Evolutionary conservation across 2,329 filamentous ascomycete genomes (phyloP), one percentile per base, ranked within the genome.

Genomic region (Stachybotrys echinatus): DNA sequence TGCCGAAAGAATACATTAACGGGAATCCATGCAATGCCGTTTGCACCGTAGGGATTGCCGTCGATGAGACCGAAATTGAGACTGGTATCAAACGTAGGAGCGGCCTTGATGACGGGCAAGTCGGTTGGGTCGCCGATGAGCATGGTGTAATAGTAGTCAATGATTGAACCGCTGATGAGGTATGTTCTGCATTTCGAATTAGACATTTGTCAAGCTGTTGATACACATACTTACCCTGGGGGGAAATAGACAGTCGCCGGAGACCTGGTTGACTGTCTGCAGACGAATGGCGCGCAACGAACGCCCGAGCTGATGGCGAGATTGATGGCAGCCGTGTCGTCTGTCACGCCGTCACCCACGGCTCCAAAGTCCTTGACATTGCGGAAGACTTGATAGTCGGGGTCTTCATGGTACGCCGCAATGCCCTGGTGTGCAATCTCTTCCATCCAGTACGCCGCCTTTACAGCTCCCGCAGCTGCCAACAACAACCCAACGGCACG

Each of bases 81-180:
- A 8, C 57, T 58, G 12, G 58, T 12, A 39, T 39, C 37, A 57
- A 56, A 85, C 85, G 38, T 63, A 66, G 1, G 52, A 1, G 74
- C 67, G 3, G 80, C 80, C 57, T 78, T 77, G 48, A 85, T 72
- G 4, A 75, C 73, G 6, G 87, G 72, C 50, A 78, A 73, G 54
- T 76, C 65, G 20, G 72, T 75, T 8, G 85, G 81, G 65, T 92
- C 85, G 40, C 88, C 88, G 23, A 91, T 77, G 53, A 94, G 76
- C 65, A 89, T 85, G 2, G 88, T 91, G 64, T 90, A 89, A 71
- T 92, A 94, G 68, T 84, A 84, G 62, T 87, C 83, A 40, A 88
- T 69, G 52, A 94, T 83, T 5, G 88, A 86, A 54, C 74, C 76
- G 46, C 80, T 86, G 53, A 92, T 81, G 5, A 85, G 59, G 61